Evolutionary conservation across 2,329 filamentous ascomycete species (phyloP), one percentile per base, ranked within the genome.

Genomic region (Botryotinia calthae): DNA sequence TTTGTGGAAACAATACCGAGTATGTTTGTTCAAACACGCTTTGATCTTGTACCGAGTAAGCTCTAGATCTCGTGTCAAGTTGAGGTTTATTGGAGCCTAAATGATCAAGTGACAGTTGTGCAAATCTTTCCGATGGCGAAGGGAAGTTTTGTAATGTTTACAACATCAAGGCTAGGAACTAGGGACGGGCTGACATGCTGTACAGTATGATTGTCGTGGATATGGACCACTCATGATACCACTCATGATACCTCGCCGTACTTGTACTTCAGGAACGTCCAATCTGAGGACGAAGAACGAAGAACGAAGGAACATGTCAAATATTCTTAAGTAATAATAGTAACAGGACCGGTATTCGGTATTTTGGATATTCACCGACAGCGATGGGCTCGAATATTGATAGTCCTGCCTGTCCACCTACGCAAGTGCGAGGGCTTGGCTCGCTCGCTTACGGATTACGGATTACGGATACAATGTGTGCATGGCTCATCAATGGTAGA

Each of bases 61-160:
- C 9, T 66, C 59, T n/a, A 34, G 37, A 71, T 71, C 69, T 71
- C 59, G 37, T 71, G 69, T 64, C 58, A 54, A 54, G 22, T 42
- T 40, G 3, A 20, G 31, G 37, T 28, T 48, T 28, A 8, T 59
- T 72, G 70, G 62, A 72, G 70, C 70, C 70, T 72, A 46, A 48
- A 68, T 72, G 62, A 67, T 72, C 70, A 72, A 72, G 70, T 72
- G 70, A 72, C 34, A 61, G 44, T 20, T 46, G 37, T 56, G 37
- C 65, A 56, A 67, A 67, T 44, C 42, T 67, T 28, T 67, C 65
- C 48, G 65, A 67, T 37, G 48, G 48, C 64, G 64, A 67, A 56
- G 64, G 25, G n/a, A 66, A 20, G 10, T 31, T 56, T 25, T 28
- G 31, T 56, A 18, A 28, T 40, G 22, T 37, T 66, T 51, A 66